Evolutionary conservation across 164 flowering plant species (phyloP), one percentile per base, ranked within the genome.

Genomic region (Hamamelis virginiana): DNA sequence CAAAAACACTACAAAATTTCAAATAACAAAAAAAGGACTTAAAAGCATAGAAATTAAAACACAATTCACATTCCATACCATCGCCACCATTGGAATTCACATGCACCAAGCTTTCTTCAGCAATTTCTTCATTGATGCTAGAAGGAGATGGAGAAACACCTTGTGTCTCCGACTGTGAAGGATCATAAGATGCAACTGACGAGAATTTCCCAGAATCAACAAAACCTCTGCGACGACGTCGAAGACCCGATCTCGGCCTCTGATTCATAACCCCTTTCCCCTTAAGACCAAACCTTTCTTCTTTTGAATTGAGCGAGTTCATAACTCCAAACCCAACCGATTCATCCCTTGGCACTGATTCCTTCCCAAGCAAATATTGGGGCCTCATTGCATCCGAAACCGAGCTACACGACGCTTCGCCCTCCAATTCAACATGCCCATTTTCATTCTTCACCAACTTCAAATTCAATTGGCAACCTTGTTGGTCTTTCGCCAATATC

Each of bases 351-450:
- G 12, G 48, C 28, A 46, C 19, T 10, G 43, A 60, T 2, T 48
- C 71, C 44, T 68, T 50, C 19, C 62, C 71, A 56, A 15, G 72
- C 52, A 66, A 44, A 41, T 45, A 46, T 22, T 62, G 60, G 25
- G 38, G 4, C 50, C 67, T 75, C 58, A 69, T 77, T 1, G 64
- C 73, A 72, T 75, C 85, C 4, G 75, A 72, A n/a, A 59, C 48
- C 0, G 90, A 86, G 56, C 86, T 80, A 69, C 85, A 77, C 1
- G 89, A 86, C 1, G 73, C 82, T 69, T 86, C 92, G 44, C 77
- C 87, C 5, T 85, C 87, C 46, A 70, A 52, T 43, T 71, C 84
- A 62, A 74, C 19, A 41, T 50, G 50, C 58, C 77, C 75, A 72
- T 75, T 53, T 33, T 64, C 67, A 22, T 75, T 75, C 0, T 48